Evolutionary conservation across 1,284 basidiomycete species (phyloP).

Genomic region (Ustilago vetiveriae): DNA sequence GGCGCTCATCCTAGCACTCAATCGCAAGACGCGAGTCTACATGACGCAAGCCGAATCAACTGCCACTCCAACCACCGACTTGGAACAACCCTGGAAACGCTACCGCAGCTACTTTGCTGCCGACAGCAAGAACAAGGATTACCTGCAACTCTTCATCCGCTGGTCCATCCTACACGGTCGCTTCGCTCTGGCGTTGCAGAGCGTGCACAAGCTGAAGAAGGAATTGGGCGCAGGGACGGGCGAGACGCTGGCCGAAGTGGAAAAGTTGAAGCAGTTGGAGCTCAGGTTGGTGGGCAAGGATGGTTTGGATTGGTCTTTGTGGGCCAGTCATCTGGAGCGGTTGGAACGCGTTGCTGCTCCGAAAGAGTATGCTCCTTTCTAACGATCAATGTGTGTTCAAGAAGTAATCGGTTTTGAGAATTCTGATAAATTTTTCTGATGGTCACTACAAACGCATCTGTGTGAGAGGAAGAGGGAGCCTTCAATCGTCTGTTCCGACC

Average conservation of each 20-base stretch:
- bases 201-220: constrained; percentile 58
- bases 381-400: neutral
- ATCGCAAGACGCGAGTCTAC: constrained; percentile 55
- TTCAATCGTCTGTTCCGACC: constrained; percentile 48
- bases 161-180: constrained; percentile 57
- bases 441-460: no score
- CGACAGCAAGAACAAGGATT: constrained; percentile 53
- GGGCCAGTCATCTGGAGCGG: constrained; percentile 39
- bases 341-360: constrained; percentile 17
- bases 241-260: constrained; percentile 53
- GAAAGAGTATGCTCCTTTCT: constrained; percentile 40
- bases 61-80: constrained; percentile 1
- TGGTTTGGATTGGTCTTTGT: constrained; percentile 49
- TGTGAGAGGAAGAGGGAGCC: neutral
- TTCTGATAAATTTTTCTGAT: no score
- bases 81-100: constrained; percentile 43
- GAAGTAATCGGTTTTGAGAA: no score
- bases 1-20: constrained; percentile 61
- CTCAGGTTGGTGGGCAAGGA: constrained; percentile 33
- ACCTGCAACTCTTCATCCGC: constrained; percentile 52
- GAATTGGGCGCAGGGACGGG: constrained; percentile 55
- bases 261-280: constrained; percentile 50
- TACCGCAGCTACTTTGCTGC: constrained; percentile 52
- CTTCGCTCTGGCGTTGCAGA: constrained; percentile 56
- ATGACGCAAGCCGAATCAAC: constrained; percentile 35